Conservation (phyloP, 73 alveolate genomes). For the Paramecium caudatum region DNA sequence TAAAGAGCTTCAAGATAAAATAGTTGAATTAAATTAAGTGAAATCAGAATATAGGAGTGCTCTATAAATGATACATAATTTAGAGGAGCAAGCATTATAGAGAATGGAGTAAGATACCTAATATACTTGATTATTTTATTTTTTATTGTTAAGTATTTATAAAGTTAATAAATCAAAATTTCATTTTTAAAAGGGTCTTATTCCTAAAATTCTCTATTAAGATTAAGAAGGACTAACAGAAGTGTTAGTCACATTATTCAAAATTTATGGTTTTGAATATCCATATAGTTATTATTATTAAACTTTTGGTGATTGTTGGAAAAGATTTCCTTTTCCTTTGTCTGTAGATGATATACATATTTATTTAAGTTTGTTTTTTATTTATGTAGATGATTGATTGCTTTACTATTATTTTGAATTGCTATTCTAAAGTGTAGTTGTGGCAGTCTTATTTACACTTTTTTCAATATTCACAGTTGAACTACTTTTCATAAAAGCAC, state of each 20-base stretch:
- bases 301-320: not conserved
- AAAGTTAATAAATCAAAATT: too few species aligned
- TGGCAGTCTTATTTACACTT: not conserved
- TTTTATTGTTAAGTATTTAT: too few species aligned
- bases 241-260: constrained; percentile 46
- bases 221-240: constrained; percentile 40
- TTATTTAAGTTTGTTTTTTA: not conserved
- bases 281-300: not conserved
- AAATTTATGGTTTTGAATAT: constrained; percentile 32
- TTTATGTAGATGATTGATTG: not conserved
- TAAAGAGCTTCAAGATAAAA: constrained; percentile 42
- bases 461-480: not conserved
- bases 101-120: constrained; percentile 32
- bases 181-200: too few species aligned
- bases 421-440: not conserved
- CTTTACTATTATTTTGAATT: not conserved
- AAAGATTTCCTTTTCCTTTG: not conserved
- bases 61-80: not conserved
- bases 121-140: too few species aligned
- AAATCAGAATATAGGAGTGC: constrained; percentile 46
- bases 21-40: constrained; percentile 16
- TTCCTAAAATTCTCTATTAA: not conserved
- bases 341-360: constrained; percentile 23
- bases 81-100: not conserved
- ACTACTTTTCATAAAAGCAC: not conserved